A percentile compares a stretch with the other conserved stretches of the same genome.
Evolutionary conservation across 352 stramenopile genomes (phyloP).

Genomic region (Peronospora tabacina): DNA sequence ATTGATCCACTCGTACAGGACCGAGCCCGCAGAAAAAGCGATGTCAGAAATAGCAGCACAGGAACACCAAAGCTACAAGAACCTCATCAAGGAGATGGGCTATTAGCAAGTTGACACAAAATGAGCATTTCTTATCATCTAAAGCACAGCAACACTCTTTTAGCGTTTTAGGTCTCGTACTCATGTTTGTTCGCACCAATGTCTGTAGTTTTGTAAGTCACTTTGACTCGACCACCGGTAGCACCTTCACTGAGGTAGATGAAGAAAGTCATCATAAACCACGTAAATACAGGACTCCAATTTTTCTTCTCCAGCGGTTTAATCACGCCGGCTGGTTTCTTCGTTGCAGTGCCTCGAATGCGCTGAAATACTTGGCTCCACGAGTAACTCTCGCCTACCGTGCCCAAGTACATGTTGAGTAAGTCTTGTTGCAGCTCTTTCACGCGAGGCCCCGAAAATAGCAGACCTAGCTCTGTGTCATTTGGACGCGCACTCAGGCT

Average conservation of each 20-base stretch:
- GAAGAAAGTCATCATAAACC: constrained; percentile 77
- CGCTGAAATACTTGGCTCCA: constrained; percentile 19
- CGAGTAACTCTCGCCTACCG: constrained; percentile 24
- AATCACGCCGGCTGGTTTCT: constrained; percentile 33
- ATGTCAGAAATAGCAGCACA: constrained; percentile 4
- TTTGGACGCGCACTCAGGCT: constrained; percentile 60
- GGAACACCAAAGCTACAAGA: constrained; percentile 37
- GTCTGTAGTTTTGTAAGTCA: constrained; percentile 49
- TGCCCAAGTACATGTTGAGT: constrained; percentile 60
- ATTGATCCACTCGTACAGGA: background rate
- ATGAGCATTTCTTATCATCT: background rate
- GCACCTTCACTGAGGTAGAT: constrained; percentile 72
- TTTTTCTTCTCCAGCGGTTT: constrained; percentile 42
- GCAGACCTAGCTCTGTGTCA: constrained; percentile 60
- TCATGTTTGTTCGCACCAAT: constrained; percentile 23
- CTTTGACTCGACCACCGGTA: constrained; percentile 55
- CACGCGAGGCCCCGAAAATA: constrained; percentile 44
- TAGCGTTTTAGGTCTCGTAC: constrained; percentile 18
- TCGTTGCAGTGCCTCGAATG: constrained; percentile 8
- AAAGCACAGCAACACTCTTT: background rate
- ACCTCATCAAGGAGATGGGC: constrained; percentile 67
- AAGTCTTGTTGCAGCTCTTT: constrained; percentile 49
- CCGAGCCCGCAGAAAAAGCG: constrained; percentile 1
- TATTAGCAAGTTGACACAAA: constrained; percentile 33
- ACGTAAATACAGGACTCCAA: constrained; percentile 64